phyloP scores from a whole-genome alignment of 2,329 filamentous ascomycete genomes.

The Aspergillus vadensis region DNA sequence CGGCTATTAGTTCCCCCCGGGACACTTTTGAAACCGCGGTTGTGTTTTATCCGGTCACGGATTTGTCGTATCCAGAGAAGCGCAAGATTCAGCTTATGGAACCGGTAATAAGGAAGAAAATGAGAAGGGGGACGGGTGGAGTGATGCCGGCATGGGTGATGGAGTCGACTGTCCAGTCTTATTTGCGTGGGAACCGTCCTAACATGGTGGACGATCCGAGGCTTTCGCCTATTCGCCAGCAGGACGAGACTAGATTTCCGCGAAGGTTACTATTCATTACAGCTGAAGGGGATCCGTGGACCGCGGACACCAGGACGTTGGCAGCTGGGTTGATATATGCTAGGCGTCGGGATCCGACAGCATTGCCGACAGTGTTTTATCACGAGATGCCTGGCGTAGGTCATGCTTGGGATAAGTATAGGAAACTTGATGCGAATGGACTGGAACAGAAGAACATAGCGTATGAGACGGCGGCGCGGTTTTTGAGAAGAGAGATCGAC shows the following conservation, averaged over 20 bases:
- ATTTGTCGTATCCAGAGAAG: constrained; percentile 14
- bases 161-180: constrained; percentile 29
- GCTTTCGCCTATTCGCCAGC: constrained; percentile 29
- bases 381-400: constrained; percentile 19
- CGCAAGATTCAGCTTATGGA: neutral
- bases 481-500: constrained; percentile 16
- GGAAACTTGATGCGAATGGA: constrained; percentile 27
- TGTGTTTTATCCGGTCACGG: constrained; percentile 33
- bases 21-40: constrained; percentile 29
- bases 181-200: constrained; percentile 17
- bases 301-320: constrained; percentile 28
- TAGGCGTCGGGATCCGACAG: constrained; percentile 7
- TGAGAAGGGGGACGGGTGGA: neutral
- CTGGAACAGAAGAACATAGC: constrained; percentile 30
- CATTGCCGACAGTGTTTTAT: constrained; percentile 8
- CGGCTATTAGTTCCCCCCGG: constrained; percentile 12
- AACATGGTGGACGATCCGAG: constrained; percentile 22
- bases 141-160: constrained; percentile 21
- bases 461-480: constrained; percentile 32
- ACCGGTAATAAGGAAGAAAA: neutral
- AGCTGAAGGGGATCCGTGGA: constrained; percentile 26
- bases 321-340: constrained; percentile 19
- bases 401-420: constrained; percentile 44
- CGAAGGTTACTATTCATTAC: constrained; percentile 28
- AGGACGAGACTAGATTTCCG: constrained; percentile 20